Conservation (phyloP, 2,329 filamentous ascomycete genomes). For the Purpureocillium lavendulum region DNA sequence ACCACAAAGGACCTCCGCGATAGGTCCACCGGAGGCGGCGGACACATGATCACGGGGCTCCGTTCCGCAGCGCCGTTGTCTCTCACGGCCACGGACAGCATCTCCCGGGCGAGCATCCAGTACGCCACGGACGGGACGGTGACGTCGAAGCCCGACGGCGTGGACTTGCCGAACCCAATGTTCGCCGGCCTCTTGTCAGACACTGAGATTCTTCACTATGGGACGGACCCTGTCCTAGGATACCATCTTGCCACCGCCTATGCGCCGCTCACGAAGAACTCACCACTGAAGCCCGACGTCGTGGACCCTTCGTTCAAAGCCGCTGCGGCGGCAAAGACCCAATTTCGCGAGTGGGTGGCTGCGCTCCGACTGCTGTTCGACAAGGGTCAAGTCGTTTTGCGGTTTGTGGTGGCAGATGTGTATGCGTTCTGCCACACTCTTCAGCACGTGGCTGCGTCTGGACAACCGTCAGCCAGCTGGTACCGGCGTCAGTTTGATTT, state of each 20-base stretch:
- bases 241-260: constrained; percentile 48
- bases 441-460: constrained; percentile 26
- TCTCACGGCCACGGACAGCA: constrained; percentile 12
- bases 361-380: constrained; percentile 26
- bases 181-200: constrained; percentile 26
- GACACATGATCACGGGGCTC: constrained; percentile 17
- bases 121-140: constrained; percentile 28
- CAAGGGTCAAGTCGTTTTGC: constrained; percentile 27
- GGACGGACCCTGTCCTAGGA: constrained; percentile 41
- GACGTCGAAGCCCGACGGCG: constrained; percentile 8
- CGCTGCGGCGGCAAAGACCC: constrained; percentile 26
- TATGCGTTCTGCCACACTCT: constrained; percentile 44
- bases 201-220: constrained; percentile 34
- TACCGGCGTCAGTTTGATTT: constrained; percentile 33
- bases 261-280: constrained; percentile 25
- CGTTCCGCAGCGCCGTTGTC: constrained; percentile 30
- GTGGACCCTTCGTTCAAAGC: constrained; percentile 12
- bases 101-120: constrained; percentile 14
- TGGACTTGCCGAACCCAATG: constrained; percentile 34
- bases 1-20: constrained; percentile 10
- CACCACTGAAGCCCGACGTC: constrained; percentile 24
- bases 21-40: constrained; percentile 11
- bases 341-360: constrained; percentile 37
- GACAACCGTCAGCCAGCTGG: constrained; percentile 25
- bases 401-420: constrained; percentile 39